phyloP scores from a whole-genome alignment of 768 basidiomycete species.

The Termitomyces sp. region DNA sequence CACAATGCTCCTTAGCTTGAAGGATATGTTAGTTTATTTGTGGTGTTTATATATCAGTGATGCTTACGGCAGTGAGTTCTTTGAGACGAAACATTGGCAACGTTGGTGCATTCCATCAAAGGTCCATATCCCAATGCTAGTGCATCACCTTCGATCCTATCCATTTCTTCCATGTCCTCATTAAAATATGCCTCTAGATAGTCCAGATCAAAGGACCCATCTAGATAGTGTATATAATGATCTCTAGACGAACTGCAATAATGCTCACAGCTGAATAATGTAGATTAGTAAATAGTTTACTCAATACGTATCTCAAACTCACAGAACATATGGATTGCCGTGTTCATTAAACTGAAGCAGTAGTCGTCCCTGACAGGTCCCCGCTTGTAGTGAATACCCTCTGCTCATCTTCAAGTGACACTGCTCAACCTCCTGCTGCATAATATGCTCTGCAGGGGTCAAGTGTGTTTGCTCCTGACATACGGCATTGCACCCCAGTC shows the following conservation, averaged over 20 bases:
- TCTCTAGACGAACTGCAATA: neutral
- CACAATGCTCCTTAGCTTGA: no score
- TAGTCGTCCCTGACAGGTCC: constrained; percentile 6
- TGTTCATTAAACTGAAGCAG: neutral
- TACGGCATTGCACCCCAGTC: constrained; percentile 2
- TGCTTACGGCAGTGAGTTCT: neutral
- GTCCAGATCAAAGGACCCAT: neutral
- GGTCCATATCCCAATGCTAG: neutral
- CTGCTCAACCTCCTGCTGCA: no score
- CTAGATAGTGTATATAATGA: neutral
- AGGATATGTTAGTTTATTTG: no score
- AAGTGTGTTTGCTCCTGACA: neutral
- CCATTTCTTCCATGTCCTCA: neutral
- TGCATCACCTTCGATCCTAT: neutral
- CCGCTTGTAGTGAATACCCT: neutral
- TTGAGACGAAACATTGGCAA: neutral
- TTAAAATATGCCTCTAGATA: no score
- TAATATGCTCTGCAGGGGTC: neutral
- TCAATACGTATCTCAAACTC: neutral
- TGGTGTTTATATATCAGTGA: no score
- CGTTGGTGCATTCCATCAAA: neutral
- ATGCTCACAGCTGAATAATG: neutral
- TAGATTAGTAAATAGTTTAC: no score
- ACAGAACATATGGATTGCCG: neutral
- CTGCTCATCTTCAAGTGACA: neutral